phyloP scores from a whole-genome alignment of 148 eudicot species.

The Rheum nobile region DNA sequence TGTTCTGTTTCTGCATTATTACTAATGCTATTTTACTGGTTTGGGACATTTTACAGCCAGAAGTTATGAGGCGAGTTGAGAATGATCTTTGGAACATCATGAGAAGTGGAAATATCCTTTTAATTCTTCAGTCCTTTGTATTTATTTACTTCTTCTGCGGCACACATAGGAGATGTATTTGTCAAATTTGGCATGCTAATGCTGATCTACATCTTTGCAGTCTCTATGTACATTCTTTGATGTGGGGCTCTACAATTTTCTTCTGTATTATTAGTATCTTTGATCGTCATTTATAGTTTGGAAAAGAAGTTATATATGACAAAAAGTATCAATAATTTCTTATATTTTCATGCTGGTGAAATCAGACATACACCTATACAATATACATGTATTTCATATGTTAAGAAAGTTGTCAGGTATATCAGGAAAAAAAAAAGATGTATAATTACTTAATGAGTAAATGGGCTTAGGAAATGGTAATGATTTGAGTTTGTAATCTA shows the following conservation, averaged over 20 bases:
- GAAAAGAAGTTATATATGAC: background rate
- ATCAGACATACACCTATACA: background rate
- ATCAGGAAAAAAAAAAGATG: background rate
- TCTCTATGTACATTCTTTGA: background rate
- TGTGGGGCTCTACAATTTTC: background rate
- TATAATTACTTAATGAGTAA: background rate
- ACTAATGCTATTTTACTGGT: background rate
- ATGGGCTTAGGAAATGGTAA: background rate
- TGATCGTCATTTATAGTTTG: background rate
- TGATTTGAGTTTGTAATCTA: background rate
- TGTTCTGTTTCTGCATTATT: background rate
- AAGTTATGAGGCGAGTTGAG: slow-evolving; percentile 83
- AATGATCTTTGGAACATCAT: slow-evolving; percentile 72
- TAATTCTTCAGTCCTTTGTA: background rate
- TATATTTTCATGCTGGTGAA: background rate
- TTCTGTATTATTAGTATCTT: background rate
- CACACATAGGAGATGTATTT: background rate
- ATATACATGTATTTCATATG: background rate
- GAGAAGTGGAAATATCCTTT: slow-evolving; percentile 94
- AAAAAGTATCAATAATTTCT: background rate
- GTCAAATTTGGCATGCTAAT: background rate
- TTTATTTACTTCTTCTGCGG: background rate
- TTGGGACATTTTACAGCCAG: slow-evolving; percentile 55
- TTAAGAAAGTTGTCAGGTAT: background rate
- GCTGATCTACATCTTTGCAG: background rate